Evolutionary conservation across 1,284 basidiomycete genomes (phyloP).

Genomic region (Bondarzewia mesenterica): DNA sequence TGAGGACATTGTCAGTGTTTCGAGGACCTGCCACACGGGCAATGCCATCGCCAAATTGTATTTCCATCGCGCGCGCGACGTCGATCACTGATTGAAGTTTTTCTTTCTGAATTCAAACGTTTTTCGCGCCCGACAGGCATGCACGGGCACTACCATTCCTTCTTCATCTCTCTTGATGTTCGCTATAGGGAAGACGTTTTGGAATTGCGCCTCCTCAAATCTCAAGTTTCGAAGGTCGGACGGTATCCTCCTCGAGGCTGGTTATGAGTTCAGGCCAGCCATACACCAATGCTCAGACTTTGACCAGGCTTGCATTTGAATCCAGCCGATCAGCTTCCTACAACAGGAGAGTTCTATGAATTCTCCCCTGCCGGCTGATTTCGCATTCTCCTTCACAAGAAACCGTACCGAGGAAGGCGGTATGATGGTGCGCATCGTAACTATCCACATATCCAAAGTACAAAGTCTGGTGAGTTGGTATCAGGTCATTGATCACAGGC

Average conservation of each 20-base stretch:
- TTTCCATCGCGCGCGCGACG: conserved; percentile 12
- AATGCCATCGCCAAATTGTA: conserved; percentile 14
- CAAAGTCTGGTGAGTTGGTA: too few relatives aligned
- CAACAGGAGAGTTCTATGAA: too few relatives aligned
- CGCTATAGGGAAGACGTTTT: conserved; percentile 27
- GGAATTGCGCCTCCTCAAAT: conserved; percentile 26
- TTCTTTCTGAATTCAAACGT: conserved; percentile 18
- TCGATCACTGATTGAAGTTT: conserved; percentile 16
- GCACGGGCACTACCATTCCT: conserved; percentile 27
- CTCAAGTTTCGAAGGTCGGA: conserved; percentile 11
- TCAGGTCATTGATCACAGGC: too few relatives aligned
- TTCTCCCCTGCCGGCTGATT: too few relatives aligned
- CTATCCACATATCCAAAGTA: too few relatives aligned
- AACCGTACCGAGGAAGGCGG: too few relatives aligned
- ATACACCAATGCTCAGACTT: background rate
- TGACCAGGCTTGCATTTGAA: too few relatives aligned
- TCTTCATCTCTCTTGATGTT: conserved; percentile 31
- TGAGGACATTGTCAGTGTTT: conserved; percentile 14
- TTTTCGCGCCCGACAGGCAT: conserved; percentile 25
- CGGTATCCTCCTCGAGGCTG: conserved; percentile 10
- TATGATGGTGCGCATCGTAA: too few relatives aligned
- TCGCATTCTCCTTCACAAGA: too few relatives aligned
- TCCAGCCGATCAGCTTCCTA: too few relatives aligned
- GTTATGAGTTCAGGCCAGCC: conserved; percentile 13
- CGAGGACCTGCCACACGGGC: conserved; percentile 14